Evolutionary conservation across 2,329 filamentous ascomycete genomes (phyloP), one percentile per base, ranked within the genome.

Genomic region (Fusarium algeriense): DNA sequence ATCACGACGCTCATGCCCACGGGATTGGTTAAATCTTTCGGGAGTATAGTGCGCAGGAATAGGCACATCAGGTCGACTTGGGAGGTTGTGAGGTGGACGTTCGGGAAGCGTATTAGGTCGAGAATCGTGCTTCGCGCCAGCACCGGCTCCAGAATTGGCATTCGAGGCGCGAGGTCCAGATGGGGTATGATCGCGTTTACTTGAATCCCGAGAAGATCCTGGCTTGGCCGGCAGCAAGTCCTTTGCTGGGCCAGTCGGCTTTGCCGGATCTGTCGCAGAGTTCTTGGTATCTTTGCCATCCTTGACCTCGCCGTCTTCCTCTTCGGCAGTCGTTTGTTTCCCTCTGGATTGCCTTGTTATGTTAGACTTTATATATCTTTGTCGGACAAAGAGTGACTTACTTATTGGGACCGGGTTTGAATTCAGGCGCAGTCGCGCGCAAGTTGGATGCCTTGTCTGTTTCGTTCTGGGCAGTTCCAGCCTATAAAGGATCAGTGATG

Each of bases 261-360:
- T 75, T 20, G 67, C 44, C 2, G 60, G 41, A 26, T 74, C 71
- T 15, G 64, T 44, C 14, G 50, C 56, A 32, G 73, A 73, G 14
- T 66, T 67, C 61, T 72, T 77, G 32, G 26, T 35, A 19, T 79
- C 77, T 52, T 77, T 89, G 37, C 83, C 84, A 73, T 93, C 91
- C 69, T 90, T 88, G 28, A 93, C 91, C 78, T 94, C 92, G 23
- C 92, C 92, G 76, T 94, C 92, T 78, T 94, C 92, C 57, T 89
- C 88, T 67, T 91, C 89, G 3, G 79, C 78, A 15, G 79, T 62
- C 2, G 60, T 55, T 48, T 67, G 67, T 43, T 75, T 80, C 61
- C 69, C 60, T 46, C 49, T 52, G 30, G 60, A 41, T 38, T 57
- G 41, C 34, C 76, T 73, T 35, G 14, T 19, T 20, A 32, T 41